Evolutionary conservation across 2,329 filamentous ascomycete species (phyloP).

Genomic region (Ophiostoma fasciatum): DNA sequence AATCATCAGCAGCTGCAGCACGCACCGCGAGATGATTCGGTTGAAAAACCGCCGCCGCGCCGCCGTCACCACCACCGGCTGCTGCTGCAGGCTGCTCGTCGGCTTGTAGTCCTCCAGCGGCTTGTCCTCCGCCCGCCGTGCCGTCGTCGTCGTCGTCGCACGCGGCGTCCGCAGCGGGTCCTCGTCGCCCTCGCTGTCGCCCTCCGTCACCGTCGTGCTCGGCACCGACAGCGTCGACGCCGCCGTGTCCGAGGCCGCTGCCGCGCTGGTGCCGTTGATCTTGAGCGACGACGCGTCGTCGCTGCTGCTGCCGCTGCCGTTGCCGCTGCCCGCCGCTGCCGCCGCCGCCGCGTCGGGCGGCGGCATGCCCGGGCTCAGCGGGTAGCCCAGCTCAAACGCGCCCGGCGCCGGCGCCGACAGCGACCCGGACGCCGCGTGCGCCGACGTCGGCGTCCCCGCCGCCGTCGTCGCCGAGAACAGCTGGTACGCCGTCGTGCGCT

Average conservation of each 20-base stretch:
- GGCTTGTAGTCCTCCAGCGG: slow-evolving; percentile 79
- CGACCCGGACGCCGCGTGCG: slow-evolving; percentile 36
- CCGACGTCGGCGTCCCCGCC: slow-evolving; percentile 35
- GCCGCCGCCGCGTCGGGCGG: slow-evolving; percentile 10
- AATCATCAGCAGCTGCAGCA: slow-evolving; percentile 95
- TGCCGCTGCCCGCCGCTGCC: slow-evolving; percentile 40
- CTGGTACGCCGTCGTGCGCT: slow-evolving; percentile 85
- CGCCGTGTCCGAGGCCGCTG: slow-evolving; percentile 18
- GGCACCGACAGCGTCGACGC: slow-evolving; percentile 15
- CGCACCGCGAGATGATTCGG: slow-evolving; percentile 96
- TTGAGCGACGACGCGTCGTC: slow-evolving; percentile 30
- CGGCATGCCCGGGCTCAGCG: slow-evolving; percentile 23
- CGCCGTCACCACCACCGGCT: slow-evolving; percentile 82
- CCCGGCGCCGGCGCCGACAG: slow-evolving; percentile 37
- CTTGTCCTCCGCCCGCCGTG: slow-evolving; percentile 53
- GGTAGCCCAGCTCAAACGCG: slow-evolving; percentile 34
- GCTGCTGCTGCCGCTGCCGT: slow-evolving; percentile 26
- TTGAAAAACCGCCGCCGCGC: slow-evolving; percentile 94
- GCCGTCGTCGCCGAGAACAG: slow-evolving; percentile 72
- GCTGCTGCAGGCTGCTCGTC: slow-evolving; percentile 61
- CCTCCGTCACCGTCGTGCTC: slow-evolving; percentile 16
- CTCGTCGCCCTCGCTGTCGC: slow-evolving; percentile 18
- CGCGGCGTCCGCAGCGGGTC: slow-evolving; percentile 3
- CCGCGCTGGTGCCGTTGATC: slow-evolving; percentile 36
- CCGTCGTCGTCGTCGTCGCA: slow-evolving; percentile 15